Conservation (phyloP, 2,329 filamentous ascomycete genomes). For the Cytospora schulzeri region DNA sequence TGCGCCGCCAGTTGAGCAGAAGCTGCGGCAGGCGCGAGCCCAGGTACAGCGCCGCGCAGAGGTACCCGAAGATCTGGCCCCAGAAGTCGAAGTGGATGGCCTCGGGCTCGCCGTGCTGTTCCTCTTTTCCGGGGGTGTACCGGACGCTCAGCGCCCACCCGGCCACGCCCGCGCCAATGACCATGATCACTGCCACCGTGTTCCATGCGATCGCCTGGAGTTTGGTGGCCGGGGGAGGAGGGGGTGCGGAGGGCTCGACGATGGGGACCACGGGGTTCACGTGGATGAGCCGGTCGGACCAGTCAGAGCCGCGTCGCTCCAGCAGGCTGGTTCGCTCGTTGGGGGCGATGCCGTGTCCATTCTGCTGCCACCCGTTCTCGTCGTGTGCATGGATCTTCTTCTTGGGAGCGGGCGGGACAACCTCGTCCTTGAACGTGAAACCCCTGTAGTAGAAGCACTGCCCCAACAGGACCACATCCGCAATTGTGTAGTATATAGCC, state of each 20-base stretch:
- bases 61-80: conserved; percentile 91
- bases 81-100: conserved; percentile 69
- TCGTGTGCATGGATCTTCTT: conserved; percentile 37
- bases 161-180: conserved; percentile 78
- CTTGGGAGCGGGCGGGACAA: conserved; percentile 43
- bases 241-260: conserved; percentile 50
- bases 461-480: conserved; percentile 81
- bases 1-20: conserved; percentile 86
- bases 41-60: conserved; percentile 88
- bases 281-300: conserved; percentile 61
- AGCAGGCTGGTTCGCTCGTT: conserved; percentile 58
- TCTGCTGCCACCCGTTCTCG: conserved; percentile 7
- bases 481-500: conserved; percentile 91
- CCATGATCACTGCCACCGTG: conserved; percentile 72
- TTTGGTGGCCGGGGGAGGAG: conserved; percentile 48
- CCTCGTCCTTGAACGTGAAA: conserved; percentile 66
- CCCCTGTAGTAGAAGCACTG: conserved; percentile 98
- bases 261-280: conserved; percentile 84
- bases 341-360: conserved; percentile 37
- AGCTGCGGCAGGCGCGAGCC: conserved; percentile 88
- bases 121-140: conserved; percentile 49
- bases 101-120: conserved; percentile 33
- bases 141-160: conserved; percentile 79
- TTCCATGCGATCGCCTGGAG: conserved; percentile 72
- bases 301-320: conserved; percentile 55